phyloP scores from a whole-genome alignment of 495 filamentous ascomycete species.

The Letharia columbiana region DNA sequence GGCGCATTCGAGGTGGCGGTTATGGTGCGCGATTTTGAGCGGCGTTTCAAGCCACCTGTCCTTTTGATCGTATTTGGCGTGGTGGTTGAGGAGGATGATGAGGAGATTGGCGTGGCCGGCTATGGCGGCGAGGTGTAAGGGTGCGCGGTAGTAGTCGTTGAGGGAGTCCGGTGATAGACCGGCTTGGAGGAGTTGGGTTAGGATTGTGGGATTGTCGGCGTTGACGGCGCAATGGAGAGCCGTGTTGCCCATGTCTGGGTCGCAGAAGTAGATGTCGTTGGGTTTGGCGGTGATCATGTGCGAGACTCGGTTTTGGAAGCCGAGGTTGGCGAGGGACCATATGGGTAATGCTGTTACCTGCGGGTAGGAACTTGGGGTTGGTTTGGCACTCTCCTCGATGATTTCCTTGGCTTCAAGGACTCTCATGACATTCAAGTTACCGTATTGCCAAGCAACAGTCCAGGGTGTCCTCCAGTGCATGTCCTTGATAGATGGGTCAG shows the following conservation, averaged over 20 bases:
- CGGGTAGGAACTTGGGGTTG: background rate
- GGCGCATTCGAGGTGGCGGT: constrained; percentile 24
- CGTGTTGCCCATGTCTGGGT: constrained; percentile 21
- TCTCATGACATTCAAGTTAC: constrained; percentile 18
- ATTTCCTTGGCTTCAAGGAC: constrained; percentile 6
- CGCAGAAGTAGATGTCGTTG: background rate
- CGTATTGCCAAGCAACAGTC: constrained; percentile 22
- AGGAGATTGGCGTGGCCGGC: background rate
- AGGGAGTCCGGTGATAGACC: constrained; percentile 2
- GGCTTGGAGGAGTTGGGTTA: background rate
- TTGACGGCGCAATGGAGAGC: constrained; percentile 17
- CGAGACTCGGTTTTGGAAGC: constrained; percentile 1
- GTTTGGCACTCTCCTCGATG: background rate
- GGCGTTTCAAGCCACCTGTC: constrained; percentile 42
- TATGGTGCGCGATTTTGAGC: constrained; percentile 57
- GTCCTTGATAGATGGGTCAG: constrained; percentile 8
- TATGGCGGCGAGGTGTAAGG: constrained; percentile 13
- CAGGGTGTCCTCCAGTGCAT: constrained; percentile 12
- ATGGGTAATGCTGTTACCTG: constrained; percentile 4
- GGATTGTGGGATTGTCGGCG: constrained; percentile 7
- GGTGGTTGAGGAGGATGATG: constrained; percentile 7
- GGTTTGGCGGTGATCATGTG: constrained; percentile 7
- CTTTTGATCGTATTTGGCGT: background rate
- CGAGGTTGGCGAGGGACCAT: constrained; percentile 18
- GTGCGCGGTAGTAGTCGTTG: constrained; percentile 16